A percentile compares a stretch with the other conserved stretches of the same genome.
Conservation (phyloP, 805 yeast species). For the Dipodascus albidus region DNA sequence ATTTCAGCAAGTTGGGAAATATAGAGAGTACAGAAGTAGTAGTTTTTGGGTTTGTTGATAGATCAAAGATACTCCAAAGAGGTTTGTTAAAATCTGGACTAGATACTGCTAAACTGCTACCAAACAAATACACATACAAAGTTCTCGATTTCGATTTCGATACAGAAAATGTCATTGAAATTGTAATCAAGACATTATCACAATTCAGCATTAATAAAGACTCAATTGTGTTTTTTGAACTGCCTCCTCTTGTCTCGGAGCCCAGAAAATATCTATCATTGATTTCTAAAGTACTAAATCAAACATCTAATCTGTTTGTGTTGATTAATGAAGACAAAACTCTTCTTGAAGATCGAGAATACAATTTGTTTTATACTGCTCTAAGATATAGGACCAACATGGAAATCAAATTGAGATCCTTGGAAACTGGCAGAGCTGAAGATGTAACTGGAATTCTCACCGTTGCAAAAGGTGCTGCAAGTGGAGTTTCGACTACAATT, state of each 20-base stretch:
- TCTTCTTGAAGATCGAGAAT: constrained; percentile 17
- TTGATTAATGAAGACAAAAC: background rate
- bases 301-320: background rate
- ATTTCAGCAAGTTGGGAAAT: background rate
- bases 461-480: constrained; percentile 43
- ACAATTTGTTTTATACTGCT: constrained; percentile 9
- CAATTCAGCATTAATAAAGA: background rate
- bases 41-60: background rate
- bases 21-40: background rate
- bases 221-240: background rate
- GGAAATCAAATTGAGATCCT: constrained; percentile 36
- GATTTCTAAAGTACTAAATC: background rate
- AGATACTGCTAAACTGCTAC: background rate
- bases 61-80: background rate
- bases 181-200: background rate
- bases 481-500: background rate
- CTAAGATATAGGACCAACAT: constrained; percentile 2
- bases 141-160: background rate
- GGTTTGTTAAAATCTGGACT: background rate
- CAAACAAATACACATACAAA: background rate
- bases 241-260: background rate
- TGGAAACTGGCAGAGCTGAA: constrained; percentile 70
- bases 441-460: constrained; percentile 69
- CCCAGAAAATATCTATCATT: background rate
- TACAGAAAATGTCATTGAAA: background rate